Conservation (phyloP, 139 green algal species). For the Zygnema cylindricum region DNA sequence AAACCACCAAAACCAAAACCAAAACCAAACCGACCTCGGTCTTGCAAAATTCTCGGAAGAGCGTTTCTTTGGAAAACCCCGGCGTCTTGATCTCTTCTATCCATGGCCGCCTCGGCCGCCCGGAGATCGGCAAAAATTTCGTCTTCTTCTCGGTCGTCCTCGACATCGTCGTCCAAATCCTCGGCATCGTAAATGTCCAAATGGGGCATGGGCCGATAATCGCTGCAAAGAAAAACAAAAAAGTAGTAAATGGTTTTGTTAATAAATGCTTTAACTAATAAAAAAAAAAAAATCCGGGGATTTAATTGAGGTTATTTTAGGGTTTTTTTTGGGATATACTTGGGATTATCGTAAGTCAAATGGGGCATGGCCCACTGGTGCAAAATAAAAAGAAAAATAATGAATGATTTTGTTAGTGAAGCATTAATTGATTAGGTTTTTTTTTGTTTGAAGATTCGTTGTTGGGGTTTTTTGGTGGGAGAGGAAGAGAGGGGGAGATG, state of each 20-base stretch:
- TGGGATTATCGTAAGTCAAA: neutral
- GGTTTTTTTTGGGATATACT: constrained; percentile 17
- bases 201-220: constrained; percentile 87
- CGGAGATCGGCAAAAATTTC: constrained; percentile 66
- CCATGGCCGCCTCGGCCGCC: constrained; percentile 81
- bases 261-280: neutral
- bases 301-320: neutral
- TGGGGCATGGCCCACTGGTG: neutral
- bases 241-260: too few species aligned
- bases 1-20: too few species aligned
- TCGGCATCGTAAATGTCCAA: constrained; percentile 89
- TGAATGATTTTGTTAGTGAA: neutral
- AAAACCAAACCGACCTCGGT: constrained; percentile 8
- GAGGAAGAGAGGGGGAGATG: neutral
- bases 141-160: constrained; percentile 73
- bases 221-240: too few species aligned
- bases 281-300: neutral
- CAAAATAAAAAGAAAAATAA: neutral
- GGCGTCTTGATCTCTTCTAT: constrained; percentile 57
- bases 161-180: constrained; percentile 80
- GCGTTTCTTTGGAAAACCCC: neutral
- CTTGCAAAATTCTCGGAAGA: constrained; percentile 31
- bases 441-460: neutral
- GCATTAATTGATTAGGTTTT: neutral
- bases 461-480: too few species aligned